These are phyloP conservation scores for Aphanocladium album DNA, from an alignment of 2,329 filamentous ascomycete species.

Conservation along the genomic window DNA sequence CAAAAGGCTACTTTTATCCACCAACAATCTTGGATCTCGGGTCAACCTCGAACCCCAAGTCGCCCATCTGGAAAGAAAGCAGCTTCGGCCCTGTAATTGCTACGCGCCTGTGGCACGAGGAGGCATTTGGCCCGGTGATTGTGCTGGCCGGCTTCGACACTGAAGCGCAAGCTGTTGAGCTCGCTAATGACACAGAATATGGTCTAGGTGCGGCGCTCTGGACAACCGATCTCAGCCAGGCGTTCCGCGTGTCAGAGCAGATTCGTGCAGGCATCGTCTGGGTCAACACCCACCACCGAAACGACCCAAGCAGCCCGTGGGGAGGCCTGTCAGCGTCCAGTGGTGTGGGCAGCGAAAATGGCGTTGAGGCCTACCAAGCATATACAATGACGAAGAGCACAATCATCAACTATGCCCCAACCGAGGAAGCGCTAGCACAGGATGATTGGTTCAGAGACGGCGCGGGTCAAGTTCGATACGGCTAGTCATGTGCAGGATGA, in stretches of 20 bases:
- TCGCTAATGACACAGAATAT: slow-evolving; percentile 71
- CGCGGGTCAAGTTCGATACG: slow-evolving; percentile 41
- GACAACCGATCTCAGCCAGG: slow-evolving; percentile 69
- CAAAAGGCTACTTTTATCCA: slow-evolving; percentile 67
- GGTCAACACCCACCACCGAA: slow-evolving; percentile 62
- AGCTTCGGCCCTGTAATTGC: slow-evolving; percentile 53
- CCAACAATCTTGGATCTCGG: slow-evolving; percentile 61
- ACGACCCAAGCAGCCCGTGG: slow-evolving; percentile 68
- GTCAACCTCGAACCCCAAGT: not conserved
- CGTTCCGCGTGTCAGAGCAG: slow-evolving; percentile 62
- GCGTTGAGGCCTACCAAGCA: slow-evolving; percentile 56
- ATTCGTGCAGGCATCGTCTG: slow-evolving; percentile 61
- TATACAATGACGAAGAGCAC: slow-evolving; percentile 61
- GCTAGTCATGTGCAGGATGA: too few species aligned
- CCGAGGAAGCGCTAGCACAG: slow-evolving; percentile 43
- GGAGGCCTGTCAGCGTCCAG: slow-evolving; percentile 58
- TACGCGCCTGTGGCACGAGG: slow-evolving; percentile 71
- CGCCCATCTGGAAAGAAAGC: slow-evolving; percentile 27
- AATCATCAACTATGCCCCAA: slow-evolving; percentile 62
- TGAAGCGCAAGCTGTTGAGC: slow-evolving; percentile 63
- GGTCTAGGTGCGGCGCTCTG: slow-evolving; percentile 73
- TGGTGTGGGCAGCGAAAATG: slow-evolving; percentile 70
- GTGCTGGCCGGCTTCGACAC: slow-evolving; percentile 69
- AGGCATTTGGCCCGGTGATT: slow-evolving; percentile 79
- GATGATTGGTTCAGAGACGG: slow-evolving; percentile 67